Conservation (phyloP, 73 alveolate genomes). For the Paramecium sexaurelia region DNA sequence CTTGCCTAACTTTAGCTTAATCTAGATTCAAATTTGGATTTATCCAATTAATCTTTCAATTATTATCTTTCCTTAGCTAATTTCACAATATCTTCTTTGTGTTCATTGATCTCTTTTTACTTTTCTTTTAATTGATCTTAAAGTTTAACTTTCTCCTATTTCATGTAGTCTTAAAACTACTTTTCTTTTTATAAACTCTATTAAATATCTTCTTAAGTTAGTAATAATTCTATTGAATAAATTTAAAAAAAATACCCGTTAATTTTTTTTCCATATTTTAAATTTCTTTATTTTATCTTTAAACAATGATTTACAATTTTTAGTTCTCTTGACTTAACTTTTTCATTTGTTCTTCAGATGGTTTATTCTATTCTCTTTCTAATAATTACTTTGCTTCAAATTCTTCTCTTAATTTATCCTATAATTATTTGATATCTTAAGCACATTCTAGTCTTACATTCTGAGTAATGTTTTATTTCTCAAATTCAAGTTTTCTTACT, state of each 20-base stretch:
- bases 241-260: neutral
- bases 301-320: neutral
- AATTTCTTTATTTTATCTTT: neutral
- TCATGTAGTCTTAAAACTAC: neutral
- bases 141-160: neutral
- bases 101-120: neutral
- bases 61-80: neutral
- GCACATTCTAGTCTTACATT: neutral
- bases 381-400: neutral
- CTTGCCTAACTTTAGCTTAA: neutral
- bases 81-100: neutral
- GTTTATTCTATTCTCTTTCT: neutral
- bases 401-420: constrained; percentile 4
- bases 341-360: neutral
- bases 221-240: neutral
- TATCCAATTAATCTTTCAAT: constrained; percentile 1
- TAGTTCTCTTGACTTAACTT: neutral
- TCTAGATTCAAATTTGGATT: neutral
- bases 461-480: neutral
- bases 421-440: neutral
- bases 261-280: constrained; percentile 18
- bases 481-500: neutral
- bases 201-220: neutral
- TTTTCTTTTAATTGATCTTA: neutral
- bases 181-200: neutral